These are phyloP conservation scores for Phytophthora pluvialis DNA, from an alignment of 352 stramenopile species.

Conservation along the genomic window DNA sequence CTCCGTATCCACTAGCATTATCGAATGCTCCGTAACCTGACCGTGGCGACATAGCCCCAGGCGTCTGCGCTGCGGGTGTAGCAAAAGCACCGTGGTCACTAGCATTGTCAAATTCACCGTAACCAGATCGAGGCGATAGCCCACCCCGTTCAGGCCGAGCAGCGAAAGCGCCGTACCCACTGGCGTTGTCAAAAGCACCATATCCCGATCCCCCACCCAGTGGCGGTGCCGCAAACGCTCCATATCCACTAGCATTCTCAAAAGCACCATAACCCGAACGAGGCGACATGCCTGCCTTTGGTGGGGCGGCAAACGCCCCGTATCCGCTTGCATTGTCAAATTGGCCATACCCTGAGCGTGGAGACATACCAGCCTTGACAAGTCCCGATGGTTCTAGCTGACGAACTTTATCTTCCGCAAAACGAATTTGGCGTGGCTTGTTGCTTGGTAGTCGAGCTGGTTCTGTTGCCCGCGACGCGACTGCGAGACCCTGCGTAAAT, in stretches of 20 bases:
- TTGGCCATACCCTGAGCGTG: slow-evolving; percentile 40
- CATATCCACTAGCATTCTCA: slow-evolving; percentile 29
- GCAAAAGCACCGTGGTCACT: slow-evolving; percentile 50
- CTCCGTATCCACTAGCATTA: slow-evolving; percentile 25
- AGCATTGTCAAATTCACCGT: slow-evolving; percentile 42
- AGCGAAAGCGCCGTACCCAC: slow-evolving; percentile 36
- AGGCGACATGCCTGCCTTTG: slow-evolving; percentile 27
- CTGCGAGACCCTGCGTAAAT: slow-evolving; percentile 65
- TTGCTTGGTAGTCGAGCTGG: slow-evolving; percentile 1
- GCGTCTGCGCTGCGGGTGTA: slow-evolving; percentile 9
- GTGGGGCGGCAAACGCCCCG: slow-evolving; percentile 42
- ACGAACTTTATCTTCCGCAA: slow-evolving; percentile 22
- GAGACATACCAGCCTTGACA: slow-evolving; percentile 19
- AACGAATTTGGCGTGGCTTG: slow-evolving; percentile 28
- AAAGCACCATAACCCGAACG: slow-evolving; percentile 36
- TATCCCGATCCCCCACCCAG: slow-evolving; percentile 28
- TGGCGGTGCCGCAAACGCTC: slow-evolving; percentile 21
- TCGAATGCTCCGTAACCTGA: slow-evolving; percentile 45
- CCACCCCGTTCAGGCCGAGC: slow-evolving; percentile 5
- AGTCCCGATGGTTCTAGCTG: not conserved
- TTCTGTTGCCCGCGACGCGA: slow-evolving; percentile 32
- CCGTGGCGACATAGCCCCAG: slow-evolving; percentile 29
- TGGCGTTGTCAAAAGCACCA: slow-evolving; percentile 35
- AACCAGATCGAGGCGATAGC: slow-evolving; percentile 34
- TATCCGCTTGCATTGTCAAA: slow-evolving; percentile 45